These are phyloP conservation scores for Ophiostoma pallidulum DNA, from an alignment of 2,329 filamentous ascomycete genomes.

Conservation along the genomic window DNA sequence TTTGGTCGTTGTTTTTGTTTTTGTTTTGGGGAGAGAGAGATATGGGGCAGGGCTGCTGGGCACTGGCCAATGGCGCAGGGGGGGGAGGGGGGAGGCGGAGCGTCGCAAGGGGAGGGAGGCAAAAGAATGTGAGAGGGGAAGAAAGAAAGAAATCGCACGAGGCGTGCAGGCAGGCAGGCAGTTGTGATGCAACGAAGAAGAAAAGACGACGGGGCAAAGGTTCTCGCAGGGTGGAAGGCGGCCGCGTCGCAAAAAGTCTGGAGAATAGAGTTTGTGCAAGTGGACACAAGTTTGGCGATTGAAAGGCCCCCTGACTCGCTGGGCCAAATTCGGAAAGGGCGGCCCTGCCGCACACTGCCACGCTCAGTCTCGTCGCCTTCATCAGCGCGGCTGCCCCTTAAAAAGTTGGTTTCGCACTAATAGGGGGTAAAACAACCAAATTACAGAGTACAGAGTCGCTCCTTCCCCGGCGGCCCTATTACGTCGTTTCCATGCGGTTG, in stretches of 20 bases:
- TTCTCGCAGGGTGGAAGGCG: no score
- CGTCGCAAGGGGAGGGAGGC: neutral
- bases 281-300: neutral
- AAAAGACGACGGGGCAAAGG: neutral
- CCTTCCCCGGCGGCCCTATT: no score
- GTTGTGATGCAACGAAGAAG: slow-evolving; percentile 4
- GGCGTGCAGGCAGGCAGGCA: neutral
- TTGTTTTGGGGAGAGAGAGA: neutral
- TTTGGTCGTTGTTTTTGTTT: slow-evolving; percentile 2
- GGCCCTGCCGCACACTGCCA: neutral
- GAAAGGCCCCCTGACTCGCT: slow-evolving; percentile 2
- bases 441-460: no score
- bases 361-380: neutral
- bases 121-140: neutral
- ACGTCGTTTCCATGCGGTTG: no score
- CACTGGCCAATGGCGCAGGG: neutral
- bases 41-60: slow-evolving; percentile 1
- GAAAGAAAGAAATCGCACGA: neutral
- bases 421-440: no score
- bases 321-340: slow-evolving; percentile 5
- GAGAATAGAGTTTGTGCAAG: slow-evolving; percentile 1
- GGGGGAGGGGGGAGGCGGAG: neutral
- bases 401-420: slow-evolving; percentile 4
- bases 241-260: no score
- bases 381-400: neutral